Conservation (phyloP, 2,329 filamentous ascomycete genomes). For the Sporothrix inflata region DNA sequence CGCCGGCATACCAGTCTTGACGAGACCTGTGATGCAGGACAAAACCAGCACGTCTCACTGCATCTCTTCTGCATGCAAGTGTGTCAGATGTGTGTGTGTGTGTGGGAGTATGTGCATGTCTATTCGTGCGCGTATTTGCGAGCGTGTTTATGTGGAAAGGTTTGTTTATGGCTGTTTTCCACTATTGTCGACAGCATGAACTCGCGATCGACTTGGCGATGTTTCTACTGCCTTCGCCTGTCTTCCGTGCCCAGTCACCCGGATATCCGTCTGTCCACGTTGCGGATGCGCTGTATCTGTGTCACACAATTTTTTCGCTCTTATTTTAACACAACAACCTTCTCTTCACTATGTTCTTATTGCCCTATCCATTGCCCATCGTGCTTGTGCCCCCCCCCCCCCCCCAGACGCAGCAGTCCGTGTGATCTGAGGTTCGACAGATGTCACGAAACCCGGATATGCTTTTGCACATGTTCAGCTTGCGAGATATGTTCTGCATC, state of each 20-base stretch:
- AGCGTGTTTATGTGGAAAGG: neutral
- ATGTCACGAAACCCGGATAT: slow-evolving; percentile 1
- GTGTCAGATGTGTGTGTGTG: neutral
- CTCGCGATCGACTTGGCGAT: neutral
- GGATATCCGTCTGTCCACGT: slow-evolving; percentile 1
- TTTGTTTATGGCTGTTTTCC: neutral
- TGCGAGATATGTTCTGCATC: slow-evolving; percentile 12
- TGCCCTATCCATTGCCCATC: neutral
- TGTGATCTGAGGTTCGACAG: slow-evolving; percentile 3
- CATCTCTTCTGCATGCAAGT: neutral
- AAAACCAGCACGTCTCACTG: slow-evolving; percentile 1
- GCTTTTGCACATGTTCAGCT: slow-evolving; percentile 1
- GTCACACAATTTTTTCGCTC: neutral
- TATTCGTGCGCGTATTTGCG: neutral
- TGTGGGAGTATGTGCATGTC: neutral
- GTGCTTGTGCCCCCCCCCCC: neutral
- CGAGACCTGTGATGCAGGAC: neutral
- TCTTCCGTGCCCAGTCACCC: neutral
- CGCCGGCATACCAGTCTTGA: neutral
- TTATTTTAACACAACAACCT: neutral
- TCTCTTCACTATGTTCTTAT: neutral
- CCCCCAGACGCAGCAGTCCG: slow-evolving; percentile 2
- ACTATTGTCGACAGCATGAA: neutral
- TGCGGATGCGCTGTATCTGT: neutral
- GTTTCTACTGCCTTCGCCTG: neutral